Percentiles rank a stretch among this genome's conserved stretches.
phyloP scores from a whole-genome alignment of 306 rosid species.

The Vicia sativa region DNA sequence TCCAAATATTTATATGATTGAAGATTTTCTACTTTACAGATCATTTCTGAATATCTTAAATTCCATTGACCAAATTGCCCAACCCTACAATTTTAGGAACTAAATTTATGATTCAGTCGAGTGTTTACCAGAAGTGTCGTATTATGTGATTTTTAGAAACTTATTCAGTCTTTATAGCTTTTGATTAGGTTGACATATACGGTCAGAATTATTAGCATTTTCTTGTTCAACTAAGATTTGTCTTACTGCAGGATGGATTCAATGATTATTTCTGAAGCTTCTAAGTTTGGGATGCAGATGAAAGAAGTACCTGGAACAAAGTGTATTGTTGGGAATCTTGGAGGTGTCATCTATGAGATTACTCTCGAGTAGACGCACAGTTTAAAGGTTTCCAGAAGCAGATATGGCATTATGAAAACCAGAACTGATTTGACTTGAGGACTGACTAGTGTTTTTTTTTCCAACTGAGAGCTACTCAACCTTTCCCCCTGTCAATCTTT shows the following conservation, averaged over 20 bases:
- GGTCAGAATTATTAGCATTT: neutral
- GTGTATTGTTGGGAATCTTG: slow-evolving; percentile 54
- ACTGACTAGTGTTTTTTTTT: neutral
- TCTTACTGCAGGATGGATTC: slow-evolving; percentile 65
- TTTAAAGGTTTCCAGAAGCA: slow-evolving; percentile 11
- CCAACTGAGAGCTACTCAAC: neutral
- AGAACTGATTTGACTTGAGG: slow-evolving; percentile 4
- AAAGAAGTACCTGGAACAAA: slow-evolving; percentile 72
- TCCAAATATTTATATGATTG: neutral
- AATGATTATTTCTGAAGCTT: slow-evolving; percentile 63
- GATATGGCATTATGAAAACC: slow-evolving; percentile 1
- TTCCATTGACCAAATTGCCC: neutral
- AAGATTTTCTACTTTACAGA: neutral
- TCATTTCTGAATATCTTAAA: neutral
- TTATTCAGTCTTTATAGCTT: neutral
- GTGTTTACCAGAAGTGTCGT: slow-evolving; percentile 7
- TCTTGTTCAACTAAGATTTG: slow-evolving; percentile 15
- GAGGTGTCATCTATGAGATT: slow-evolving; percentile 80
- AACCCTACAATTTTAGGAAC: neutral
- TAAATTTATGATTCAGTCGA: neutral
- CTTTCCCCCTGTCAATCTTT: neutral
- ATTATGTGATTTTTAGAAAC: slow-evolving; percentile 6
- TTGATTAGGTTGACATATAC: slow-evolving; percentile 18
- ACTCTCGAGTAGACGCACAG: slow-evolving; percentile 47
- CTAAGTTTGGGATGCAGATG: slow-evolving; percentile 60